Percentiles rank a stretch among this genome's conserved stretches.
phyloP scores from a whole-genome alignment of 1,284 basidiomycete genomes.

The Irpex lacteus region DNA sequence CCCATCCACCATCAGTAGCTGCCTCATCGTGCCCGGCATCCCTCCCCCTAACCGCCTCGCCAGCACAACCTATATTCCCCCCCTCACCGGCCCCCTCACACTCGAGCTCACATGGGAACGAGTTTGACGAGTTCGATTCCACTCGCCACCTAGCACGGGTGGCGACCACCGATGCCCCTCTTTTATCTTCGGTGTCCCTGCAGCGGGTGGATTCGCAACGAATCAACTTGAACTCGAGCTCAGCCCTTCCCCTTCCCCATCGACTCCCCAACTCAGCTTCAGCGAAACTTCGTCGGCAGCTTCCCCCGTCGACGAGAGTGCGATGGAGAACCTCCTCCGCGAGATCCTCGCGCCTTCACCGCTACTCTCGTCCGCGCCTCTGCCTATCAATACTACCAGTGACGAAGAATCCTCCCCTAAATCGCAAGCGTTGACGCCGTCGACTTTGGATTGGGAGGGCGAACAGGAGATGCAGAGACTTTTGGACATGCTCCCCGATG shows the following conservation, averaged over 20 bases:
- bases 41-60: slow-evolving; percentile 24
- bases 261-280: slow-evolving; percentile 17
- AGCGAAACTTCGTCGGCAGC: slow-evolving; percentile 12
- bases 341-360: slow-evolving; percentile 65
- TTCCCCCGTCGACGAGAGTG: slow-evolving; percentile 45
- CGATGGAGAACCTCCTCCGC: slow-evolving; percentile 62
- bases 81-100: slow-evolving; percentile 52
- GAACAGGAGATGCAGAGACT: slow-evolving; percentile 63
- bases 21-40: slow-evolving; percentile 25
- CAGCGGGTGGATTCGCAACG: slow-evolving; percentile 74
- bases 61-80: slow-evolving; percentile 21
- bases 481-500: slow-evolving; percentile 47
- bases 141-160: slow-evolving; percentile 95
- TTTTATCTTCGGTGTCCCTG: slow-evolving; percentile 68
- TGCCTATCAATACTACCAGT: slow-evolving; percentile 26
- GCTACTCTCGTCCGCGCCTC: slow-evolving; percentile 31
- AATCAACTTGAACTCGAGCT: slow-evolving; percentile 29
- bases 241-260: slow-evolving; percentile 20
- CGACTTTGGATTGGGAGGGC: slow-evolving; percentile 35
- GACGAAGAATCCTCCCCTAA: slow-evolving; percentile 15
- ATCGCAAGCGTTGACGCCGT: slow-evolving; percentile 19
- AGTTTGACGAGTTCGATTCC: slow-evolving; percentile 48
- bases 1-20: slow-evolving; percentile 25
- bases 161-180: slow-evolving; percentile 67
- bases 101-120: slow-evolving; percentile 26